A percentile compares a stretch with the other conserved stretches of the same genome.
Evolutionary conservation across 352 stramenopile species (phyloP).

Genomic region (Pythium utonaiense): DNA sequence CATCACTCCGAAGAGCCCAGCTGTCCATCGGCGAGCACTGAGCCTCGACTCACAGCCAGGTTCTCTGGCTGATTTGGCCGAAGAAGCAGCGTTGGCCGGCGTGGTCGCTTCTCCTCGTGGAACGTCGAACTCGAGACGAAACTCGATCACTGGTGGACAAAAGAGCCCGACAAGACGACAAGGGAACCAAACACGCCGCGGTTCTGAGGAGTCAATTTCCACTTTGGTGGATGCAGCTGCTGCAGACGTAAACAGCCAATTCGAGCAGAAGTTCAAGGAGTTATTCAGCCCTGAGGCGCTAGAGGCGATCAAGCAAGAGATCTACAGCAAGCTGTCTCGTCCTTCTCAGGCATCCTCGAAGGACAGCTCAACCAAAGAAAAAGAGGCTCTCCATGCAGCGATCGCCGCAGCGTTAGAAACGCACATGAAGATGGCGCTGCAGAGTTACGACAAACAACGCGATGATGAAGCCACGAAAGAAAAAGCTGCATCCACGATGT

Average conservation of each 20-base stretch:
- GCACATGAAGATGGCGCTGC: slow-evolving; percentile 39
- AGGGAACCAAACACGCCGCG: neutral
- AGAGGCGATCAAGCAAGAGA: slow-evolving; percentile 59
- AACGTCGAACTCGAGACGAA: neutral
- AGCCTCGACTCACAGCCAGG: slow-evolving; percentile 16
- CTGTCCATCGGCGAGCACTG: slow-evolving; percentile 7
- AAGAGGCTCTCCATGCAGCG: slow-evolving; percentile 39
- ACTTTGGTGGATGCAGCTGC: slow-evolving; percentile 17
- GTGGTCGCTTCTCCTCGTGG: neutral
- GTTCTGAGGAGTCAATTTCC: slow-evolving; percentile 9
- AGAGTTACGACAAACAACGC: slow-evolving; percentile 25
- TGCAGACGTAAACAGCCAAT: slow-evolving; percentile 14
- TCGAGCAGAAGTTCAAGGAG: slow-evolving; percentile 49
- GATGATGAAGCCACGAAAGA: slow-evolving; percentile 11
- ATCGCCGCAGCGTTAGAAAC: slow-evolving; percentile 49
- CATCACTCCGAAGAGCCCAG: slow-evolving; percentile 7
- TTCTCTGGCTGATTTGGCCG: neutral
- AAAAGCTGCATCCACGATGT: slow-evolving; percentile 3
- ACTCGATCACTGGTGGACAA: neutral
- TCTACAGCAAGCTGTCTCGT: slow-evolving; percentile 47
- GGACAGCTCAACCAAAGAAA: slow-evolving; percentile 7
- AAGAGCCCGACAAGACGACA: neutral
- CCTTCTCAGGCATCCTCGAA: neutral
- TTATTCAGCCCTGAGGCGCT: slow-evolving; percentile 46
- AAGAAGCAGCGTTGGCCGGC: neutral